Base-by-base conservation (phyloP, 192 early-diverging fungal species). In the Diversispora eburnea region DNA sequence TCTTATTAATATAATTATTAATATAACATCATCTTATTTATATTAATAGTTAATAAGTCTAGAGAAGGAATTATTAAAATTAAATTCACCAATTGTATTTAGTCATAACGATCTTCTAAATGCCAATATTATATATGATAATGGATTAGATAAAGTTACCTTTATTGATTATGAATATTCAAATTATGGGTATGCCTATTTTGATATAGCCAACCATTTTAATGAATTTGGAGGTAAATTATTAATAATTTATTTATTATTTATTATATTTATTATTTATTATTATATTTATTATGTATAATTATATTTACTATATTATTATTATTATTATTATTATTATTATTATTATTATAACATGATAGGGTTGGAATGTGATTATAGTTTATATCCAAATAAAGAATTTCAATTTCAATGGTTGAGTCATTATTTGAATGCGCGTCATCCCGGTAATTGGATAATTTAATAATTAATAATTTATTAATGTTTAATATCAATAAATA, bases 141-240 rank as follows among this genome's bases (percentile, higher is more conserved):
- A 81, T 8, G 80, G 78, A 3, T 81, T 78, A 70, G 82, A 90
- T 63, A 78, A 84, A 41, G 89, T 89, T 7, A 83, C 82, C 57
- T 96, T 95, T 78, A 98, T 97, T 72, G 95, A 98, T 79, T 95
- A 96, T 75, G 96, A 98, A 71, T 98, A 98, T 76, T 95, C 91
- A 3, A 87, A 81, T 8, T 91, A 91, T 78, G 88, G 87, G 39
- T 92, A 88, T 78, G 87, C 94, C 52, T 95, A 88, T 3, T 98
- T 97, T 79, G 96, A 98, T 77, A 95, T 98, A 70, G 94, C 88
- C 52, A 98, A 98, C 77, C 95, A 97, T 80, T 98, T 97, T 76
- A 92, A 91, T 79, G 96, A 98, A 76, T 92, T 87, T 77, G 93
- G 91, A n/a, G 94, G 83, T 80, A 72, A 58, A 17, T 51, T 51